These are phyloP conservation scores for Gardenia jasminoides DNA, from an alignment of 257 asterid genomes.

Conservation along the genomic window DNA sequence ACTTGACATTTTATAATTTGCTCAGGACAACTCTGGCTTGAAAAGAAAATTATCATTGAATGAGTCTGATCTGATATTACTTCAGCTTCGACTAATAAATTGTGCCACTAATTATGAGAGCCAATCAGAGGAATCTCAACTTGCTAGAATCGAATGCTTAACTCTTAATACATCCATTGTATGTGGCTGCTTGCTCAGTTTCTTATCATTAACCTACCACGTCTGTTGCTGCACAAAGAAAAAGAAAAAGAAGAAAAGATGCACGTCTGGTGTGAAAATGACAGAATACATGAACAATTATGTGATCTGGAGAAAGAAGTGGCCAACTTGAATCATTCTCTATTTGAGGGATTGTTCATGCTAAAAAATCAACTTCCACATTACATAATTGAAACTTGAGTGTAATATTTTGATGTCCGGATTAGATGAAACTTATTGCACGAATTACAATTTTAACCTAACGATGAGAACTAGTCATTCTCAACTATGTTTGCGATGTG, in stretches of 20 bases:
- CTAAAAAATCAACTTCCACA: no score
- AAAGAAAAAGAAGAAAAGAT: no score
- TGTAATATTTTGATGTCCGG: no score
- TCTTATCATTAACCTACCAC: not conserved
- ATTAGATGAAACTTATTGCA: not conserved
- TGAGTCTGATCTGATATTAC: not conserved
- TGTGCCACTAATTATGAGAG: not conserved
- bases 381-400: no score
- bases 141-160: not conserved
- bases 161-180: not conserved
- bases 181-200: not conserved
- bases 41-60: not conserved
- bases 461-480: no score
- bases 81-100: not conserved
- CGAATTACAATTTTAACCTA: no score
- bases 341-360: not conserved
- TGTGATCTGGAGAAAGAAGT: not conserved
- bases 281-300: not conserved
- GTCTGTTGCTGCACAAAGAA: not conserved
- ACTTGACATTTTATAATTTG: not conserved
- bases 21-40: not conserved
- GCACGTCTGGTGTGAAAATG: not conserved
- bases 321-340: not conserved
- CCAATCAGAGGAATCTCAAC: not conserved
- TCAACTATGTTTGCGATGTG: no score